These are phyloP conservation scores for Suzukiozyma palmioleophila DNA, from an alignment of 1,139 yeast genomes.

Conservation along the genomic window DNA sequence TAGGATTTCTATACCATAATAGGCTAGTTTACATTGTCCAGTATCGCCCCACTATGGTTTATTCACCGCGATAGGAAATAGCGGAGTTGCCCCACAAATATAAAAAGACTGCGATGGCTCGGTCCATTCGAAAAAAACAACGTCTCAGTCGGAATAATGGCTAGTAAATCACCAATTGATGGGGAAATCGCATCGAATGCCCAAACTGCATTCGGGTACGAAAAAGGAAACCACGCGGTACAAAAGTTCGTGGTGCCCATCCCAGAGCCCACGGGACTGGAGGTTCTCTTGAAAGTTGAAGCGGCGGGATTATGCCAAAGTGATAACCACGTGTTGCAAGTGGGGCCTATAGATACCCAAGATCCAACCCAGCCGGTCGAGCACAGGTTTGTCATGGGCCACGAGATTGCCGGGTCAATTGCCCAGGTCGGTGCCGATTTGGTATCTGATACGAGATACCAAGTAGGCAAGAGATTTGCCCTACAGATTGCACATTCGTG, in stretches of 20 bases:
- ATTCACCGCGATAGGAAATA: no score
- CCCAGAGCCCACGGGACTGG: slow-evolving; percentile 29
- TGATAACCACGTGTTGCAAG: slow-evolving; percentile 43
- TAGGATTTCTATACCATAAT: no score
- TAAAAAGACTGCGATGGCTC: no score
- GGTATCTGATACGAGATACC: slow-evolving; percentile 20
- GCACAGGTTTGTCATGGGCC: slow-evolving; percentile 49
- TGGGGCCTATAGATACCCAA: slow-evolving; percentile 15
- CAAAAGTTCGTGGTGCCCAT: slow-evolving; percentile 30
- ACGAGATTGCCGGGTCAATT: slow-evolving; percentile 52
- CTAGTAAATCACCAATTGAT: no score
- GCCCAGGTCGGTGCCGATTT: slow-evolving; percentile 35
- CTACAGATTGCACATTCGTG: slow-evolving; percentile 37
- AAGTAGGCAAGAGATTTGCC: slow-evolving; percentile 34
- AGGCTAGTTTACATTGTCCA: no score
- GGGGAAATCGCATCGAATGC: not conserved
- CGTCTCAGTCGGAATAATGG: no score
- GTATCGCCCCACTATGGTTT: no score
- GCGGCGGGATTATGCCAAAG: slow-evolving; percentile 53
- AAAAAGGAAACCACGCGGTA: slow-evolving; percentile 16
- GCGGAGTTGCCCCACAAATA: no score
- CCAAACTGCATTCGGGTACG: slow-evolving; percentile 26
- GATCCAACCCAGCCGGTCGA: slow-evolving; percentile 12
- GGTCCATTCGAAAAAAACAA: no score
- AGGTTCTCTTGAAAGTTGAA: slow-evolving; percentile 43